Conservation (phyloP, 176 grass and related monocot species). For the Oryza coarctata region DNA sequence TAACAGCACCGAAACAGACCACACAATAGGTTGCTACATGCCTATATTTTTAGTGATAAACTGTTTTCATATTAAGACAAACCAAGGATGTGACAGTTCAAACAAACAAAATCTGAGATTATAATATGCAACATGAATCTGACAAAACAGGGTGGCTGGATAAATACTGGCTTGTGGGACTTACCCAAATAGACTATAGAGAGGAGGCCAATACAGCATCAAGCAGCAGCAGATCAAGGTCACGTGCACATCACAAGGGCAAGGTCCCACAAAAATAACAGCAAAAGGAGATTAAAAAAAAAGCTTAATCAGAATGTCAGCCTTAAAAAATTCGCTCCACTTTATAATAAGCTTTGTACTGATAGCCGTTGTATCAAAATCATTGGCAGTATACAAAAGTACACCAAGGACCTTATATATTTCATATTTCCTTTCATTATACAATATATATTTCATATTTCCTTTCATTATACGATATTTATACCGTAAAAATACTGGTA, state of each 20-base stretch:
- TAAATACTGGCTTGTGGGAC: constrained; percentile 32
- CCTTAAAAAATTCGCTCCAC: constrained; percentile 55
- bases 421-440: background rate
- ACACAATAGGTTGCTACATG: background rate
- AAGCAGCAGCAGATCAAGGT: constrained; percentile 45
- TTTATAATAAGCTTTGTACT: constrained; percentile 20
- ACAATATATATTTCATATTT: background rate
- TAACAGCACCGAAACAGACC: no score
- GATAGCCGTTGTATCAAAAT: constrained; percentile 37
- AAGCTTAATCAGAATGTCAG: constrained; percentile 50
- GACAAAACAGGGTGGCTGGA: constrained; percentile 23
- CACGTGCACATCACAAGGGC: constrained; percentile 52
- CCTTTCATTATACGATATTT: background rate
- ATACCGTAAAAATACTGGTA: constrained; percentile 19
- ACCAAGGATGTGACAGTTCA: background rate
- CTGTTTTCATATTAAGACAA: background rate
- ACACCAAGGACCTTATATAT: constrained; percentile 20
- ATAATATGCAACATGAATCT: constrained; percentile 29
- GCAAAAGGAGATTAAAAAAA: background rate
- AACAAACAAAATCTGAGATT: background rate
- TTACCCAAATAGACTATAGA: constrained; percentile 73
- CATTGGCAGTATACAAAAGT: background rate
- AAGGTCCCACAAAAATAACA: constrained; percentile 45
- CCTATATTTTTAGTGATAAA: background rate
- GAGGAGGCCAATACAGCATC: background rate